A percentile compares a stretch with the other conserved stretches of the same genome.
These are phyloP conservation scores for Arthroderma sp. DNA, from an alignment of 2,329 filamentous ascomycete genomes.

Conservation along the genomic window DNA sequence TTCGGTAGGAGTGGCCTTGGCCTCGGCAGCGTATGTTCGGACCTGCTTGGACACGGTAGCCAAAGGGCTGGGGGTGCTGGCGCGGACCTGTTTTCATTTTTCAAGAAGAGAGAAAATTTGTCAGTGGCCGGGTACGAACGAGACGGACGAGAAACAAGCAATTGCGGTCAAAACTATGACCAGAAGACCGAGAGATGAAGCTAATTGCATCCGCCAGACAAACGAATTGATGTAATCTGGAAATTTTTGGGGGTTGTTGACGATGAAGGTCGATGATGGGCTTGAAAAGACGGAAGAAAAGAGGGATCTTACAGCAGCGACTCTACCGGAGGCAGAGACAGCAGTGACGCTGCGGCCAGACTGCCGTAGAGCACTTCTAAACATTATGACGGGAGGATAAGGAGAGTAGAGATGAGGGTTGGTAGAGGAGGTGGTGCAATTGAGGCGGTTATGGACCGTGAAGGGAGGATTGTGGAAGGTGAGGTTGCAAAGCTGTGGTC, in stretches of 20 bases:
- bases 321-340: constrained; percentile 81
- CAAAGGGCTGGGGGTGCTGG: constrained; percentile 65
- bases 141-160: background rate
- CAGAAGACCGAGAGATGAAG: too few relatives aligned
- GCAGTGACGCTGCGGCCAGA: constrained; percentile 89
- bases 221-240: constrained; percentile 9
- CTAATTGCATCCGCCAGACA: too few relatives aligned
- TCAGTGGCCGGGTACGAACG: constrained; percentile 30
- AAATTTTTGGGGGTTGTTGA: constrained; percentile 29
- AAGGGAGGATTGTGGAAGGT: constrained; percentile 31
- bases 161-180: background rate
- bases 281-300: constrained; percentile 28
- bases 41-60: constrained; percentile 57
- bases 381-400: constrained; percentile 54
- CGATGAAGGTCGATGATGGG: constrained; percentile 25
- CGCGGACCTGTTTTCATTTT: constrained; percentile 55
- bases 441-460: constrained; percentile 17
- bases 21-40: constrained; percentile 82
- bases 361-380: constrained; percentile 96
- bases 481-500: constrained; percentile 29
- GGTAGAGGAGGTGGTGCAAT: constrained; percentile 30
- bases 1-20: constrained; percentile 92
- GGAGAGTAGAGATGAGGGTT: constrained; percentile 30
- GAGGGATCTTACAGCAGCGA: constrained; percentile 76
- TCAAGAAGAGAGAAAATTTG: constrained; percentile 26